phyloP scores from a whole-genome alignment of 495 filamentous ascomycete species.

The Chaetomium tenue region DNA sequence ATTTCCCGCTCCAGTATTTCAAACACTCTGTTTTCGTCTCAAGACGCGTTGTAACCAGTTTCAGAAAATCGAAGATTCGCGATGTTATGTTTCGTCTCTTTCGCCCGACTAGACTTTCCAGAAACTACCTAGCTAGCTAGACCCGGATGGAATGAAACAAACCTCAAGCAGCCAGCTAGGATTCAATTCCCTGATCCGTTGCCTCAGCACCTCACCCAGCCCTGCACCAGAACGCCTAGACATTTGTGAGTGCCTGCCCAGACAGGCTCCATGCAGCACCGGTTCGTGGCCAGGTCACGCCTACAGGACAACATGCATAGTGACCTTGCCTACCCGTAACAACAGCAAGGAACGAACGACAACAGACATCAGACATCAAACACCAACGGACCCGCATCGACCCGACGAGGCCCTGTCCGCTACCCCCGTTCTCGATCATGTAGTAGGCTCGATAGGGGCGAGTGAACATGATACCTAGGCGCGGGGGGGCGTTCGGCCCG shows the following conservation, averaged over 20 bases:
- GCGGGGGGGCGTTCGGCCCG: too few species aligned
- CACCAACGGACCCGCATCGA: constrained; percentile 4
- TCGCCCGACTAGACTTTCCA: too few species aligned
- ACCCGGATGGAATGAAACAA: too few species aligned
- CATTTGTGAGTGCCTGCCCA: too few species aligned
- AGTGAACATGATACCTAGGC: background rate
- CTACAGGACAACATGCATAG: background rate
- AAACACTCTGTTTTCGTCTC: background rate
- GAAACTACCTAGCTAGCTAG: too few species aligned
- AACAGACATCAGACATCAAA: constrained; percentile 6
- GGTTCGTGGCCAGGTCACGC: constrained; percentile 1
- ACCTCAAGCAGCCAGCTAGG: too few species aligned
- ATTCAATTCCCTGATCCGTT: too few species aligned
- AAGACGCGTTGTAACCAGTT: background rate
- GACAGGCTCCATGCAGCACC: too few species aligned
- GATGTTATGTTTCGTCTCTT: background rate
- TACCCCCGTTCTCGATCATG: background rate
- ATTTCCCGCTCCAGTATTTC: background rate
- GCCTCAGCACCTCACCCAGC: background rate
- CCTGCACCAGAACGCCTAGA: background rate
- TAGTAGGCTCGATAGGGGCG: background rate
- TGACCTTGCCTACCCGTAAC: background rate
- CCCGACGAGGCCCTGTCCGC: background rate
- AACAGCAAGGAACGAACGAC: background rate
- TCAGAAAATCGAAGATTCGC: background rate